Conservation (phyloP, 805 yeast genomes). For the Wickerhamomyces ciferrii region DNA sequence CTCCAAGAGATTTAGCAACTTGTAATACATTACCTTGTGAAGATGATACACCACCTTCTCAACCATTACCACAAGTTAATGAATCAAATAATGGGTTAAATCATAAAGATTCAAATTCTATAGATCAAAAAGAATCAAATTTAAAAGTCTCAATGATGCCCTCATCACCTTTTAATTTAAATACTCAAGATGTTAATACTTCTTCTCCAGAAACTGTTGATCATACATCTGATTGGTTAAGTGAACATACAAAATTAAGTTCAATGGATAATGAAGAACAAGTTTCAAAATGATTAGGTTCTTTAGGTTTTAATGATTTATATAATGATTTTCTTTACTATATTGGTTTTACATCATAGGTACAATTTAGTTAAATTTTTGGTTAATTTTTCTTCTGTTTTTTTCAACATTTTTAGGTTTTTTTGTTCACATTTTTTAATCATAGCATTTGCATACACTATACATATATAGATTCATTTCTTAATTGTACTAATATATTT, state of each 20-base stretch:
- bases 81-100: background rate
- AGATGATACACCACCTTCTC: conserved; percentile 18
- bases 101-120: background rate
- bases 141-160: background rate
- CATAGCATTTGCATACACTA: background rate
- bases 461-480: background rate
- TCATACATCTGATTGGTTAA: conserved; percentile 1
- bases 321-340: no score
- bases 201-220: background rate
- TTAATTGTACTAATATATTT: background rate
- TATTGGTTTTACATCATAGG: no score
- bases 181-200: background rate
- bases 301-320: no score
- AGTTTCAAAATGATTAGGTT: background rate
- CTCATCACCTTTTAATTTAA: background rate
- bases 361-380: no score
- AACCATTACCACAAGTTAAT: background rate
- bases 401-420: no score
- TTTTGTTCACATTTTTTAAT: no score
- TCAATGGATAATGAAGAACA: background rate
- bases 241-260: conserved; percentile 1
- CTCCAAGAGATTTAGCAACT: conserved; percentile 24
- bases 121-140: background rate
- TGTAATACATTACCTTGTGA: conserved; percentile 25
- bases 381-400: background rate